Evolutionary conservation across 352 stramenopile species (phyloP), one percentile per base, ranked within the genome.

Genomic region (Globisporangium viniferum): DNA sequence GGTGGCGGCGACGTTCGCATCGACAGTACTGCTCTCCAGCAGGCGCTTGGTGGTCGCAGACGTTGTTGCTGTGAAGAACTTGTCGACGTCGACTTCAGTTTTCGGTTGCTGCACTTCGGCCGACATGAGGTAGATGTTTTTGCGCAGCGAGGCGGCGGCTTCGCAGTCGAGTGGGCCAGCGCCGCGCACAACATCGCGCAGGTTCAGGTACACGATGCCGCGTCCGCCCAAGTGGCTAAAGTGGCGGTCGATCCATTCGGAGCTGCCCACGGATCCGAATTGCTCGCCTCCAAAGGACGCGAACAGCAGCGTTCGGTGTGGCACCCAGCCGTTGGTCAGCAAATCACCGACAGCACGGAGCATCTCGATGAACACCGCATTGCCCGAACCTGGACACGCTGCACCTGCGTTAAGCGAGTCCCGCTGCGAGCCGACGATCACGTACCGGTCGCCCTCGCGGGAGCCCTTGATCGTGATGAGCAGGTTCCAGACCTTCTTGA

Each of bases 231-330:
- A 74, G 59, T 88, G 80, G 49, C 80, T 84, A n/a, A 82, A 80
- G 66, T 93, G 85, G 20, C 81, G 81, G 35, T 95, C 86, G 56
- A 95, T 94, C 88, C 88, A 94, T 67, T 92, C 81, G 2, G 88
- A 93, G 53, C 81, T 93, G 24, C 88, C 88, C 10, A 93, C 84
- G 0, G 86, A 82, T 18, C 88, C 88, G 62, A 89, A 93, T 68
- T 94, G 84, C 60, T 94, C 84, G 27, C 82, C 88, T 41, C 88
- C 86, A 51, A 94, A 92, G 2, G 81, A 92, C 22, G 84, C 84
- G 22, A 95, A 73, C 27, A 95, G 70, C 48, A 95, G 59, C 54
- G 87, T 93, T 36, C 87, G 85, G 49, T 93, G 84, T n/a, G 86
- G 84, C 4, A 83, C 80, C 86, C 87, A 93, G 57, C 86, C 86